Base-by-base conservation (phyloP, 352 stramenopile species). In the Phytophthora rubi region DNA sequence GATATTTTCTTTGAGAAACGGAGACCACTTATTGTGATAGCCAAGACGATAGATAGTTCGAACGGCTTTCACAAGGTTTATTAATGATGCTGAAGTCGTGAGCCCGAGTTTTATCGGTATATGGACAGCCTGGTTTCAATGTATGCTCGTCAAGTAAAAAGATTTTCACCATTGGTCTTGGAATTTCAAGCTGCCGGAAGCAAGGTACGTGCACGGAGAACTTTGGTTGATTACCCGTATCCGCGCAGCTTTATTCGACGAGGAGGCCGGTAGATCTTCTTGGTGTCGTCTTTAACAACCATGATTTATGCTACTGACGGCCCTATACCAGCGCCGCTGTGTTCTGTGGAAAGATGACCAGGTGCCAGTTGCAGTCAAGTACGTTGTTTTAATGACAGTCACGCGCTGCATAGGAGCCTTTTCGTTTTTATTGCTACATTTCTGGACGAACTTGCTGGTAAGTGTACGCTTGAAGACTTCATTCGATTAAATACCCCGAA, bases 41-140 rank as follows among this genome's bases (percentile, higher is more conserved):
- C 55, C 57, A 32, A 32, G 28, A 49, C n/a, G 39, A 57, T 67
- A 71, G 64, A 67, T 56, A 53, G 56, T n/a, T 18, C 21, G 13
- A 61, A 28, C 18, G 23, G 23, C 54, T 61, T 61, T 52, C 35
- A 16, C 13, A 28, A 18, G 23, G 48, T 54, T 54, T 54, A 53
- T 53, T 54, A 54, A 35, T 51, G n/a, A 13, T 51, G n/a, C 5
- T 15, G 4, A 15, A 49, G 44, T 26, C 44, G 44, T 49, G 44
- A 47, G 44, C 44, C 12, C 16, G 44, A 6, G 8, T 51, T 9
- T 15, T 51, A 12, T 21, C 15, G 16, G 44, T 51, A 13, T 28
- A 26, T 15, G 18, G 2, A 5, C 44, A 51, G 8, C 7, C 3
- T 51, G n/a, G 18, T 28, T 28, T 23, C 44, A 51, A 51, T 51